phyloP scores from a whole-genome alignment of 1,284 basidiomycete species.

The Malassezia vespertilionis region DNA sequence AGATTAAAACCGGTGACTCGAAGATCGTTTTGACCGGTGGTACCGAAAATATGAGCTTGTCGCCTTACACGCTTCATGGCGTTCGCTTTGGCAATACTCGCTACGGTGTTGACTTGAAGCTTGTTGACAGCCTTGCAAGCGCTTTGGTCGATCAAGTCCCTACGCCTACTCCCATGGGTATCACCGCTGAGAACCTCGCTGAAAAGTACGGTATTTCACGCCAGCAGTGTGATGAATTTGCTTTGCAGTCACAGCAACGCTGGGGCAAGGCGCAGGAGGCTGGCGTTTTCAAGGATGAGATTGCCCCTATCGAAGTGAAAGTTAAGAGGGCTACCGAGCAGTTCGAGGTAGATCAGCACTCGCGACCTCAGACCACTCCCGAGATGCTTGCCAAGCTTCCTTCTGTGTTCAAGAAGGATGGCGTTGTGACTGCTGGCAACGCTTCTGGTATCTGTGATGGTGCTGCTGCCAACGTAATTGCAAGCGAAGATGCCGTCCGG shows the following conservation, averaged over 20 bases:
- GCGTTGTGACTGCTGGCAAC: conserved; percentile 88
- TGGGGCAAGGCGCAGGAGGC: conserved; percentile 50
- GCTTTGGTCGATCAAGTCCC: conserved; percentile 53
- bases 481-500: conserved; percentile 77
- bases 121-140: conserved; percentile 54
- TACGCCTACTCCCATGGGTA: conserved; percentile 51
- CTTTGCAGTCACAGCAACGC: conserved; percentile 47
- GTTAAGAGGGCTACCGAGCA: conserved; percentile 38
- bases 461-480: conserved; percentile 87
- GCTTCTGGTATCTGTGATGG: conserved; percentile 92
- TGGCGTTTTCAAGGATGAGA: conserved; percentile 49
- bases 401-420: conserved; percentile 75
- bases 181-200: conserved; percentile 79
- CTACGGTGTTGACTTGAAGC: conserved; percentile 53
- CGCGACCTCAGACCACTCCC: conserved; percentile 68
- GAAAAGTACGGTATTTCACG: conserved; percentile 72
- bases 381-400: conserved; percentile 78
- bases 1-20: conserved; percentile 74
- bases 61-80: conserved; percentile 54
- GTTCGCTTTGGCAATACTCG: conserved; percentile 43
- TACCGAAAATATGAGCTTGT: conserved; percentile 95
- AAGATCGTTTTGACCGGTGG: conserved; percentile 83
- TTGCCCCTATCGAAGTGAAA: conserved; percentile 47
- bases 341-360: conserved; percentile 51
- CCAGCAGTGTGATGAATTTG: conserved; percentile 63